These are phyloP conservation scores for Calvatia gigantea DNA, from an alignment of 768 basidiomycete species.

Conservation along the genomic window DNA sequence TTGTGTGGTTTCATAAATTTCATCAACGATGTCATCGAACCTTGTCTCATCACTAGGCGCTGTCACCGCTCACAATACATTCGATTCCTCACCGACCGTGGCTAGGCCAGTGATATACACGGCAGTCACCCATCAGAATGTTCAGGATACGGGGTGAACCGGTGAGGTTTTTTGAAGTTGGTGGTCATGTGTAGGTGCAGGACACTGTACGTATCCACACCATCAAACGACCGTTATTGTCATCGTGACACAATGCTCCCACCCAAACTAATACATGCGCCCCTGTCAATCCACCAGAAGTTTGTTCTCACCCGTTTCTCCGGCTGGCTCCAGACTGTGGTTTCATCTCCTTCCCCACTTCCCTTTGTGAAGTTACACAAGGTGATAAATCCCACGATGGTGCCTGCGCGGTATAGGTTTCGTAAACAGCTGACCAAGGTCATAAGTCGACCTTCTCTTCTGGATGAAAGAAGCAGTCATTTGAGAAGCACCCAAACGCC, in stretches of 20 bases:
- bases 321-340: background rate
- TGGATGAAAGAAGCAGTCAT: slow-evolving; percentile 4
- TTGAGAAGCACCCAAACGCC: background rate
- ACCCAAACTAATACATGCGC: too few species aligned
- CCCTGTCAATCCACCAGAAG: too few species aligned
- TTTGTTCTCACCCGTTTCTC: background rate
- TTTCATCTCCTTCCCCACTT: background rate
- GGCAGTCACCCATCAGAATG: background rate
- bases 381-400: background rate
- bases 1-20: background rate
- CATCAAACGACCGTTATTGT: too few species aligned
- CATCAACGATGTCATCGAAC: background rate
- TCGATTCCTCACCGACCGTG: background rate
- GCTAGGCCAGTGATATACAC: background rate
- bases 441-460: background rate
- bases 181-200: background rate
- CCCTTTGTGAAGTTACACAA: background rate
- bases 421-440: background rate
- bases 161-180: too few species aligned
- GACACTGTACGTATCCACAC: background rate
- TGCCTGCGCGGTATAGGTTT: background rate
- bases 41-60: background rate
- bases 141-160: too few species aligned
- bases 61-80: background rate
- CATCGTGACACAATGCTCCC: background rate